Base-by-base conservation (phyloP, 345 rosid species). In the Hypericum androsaemum region DNA sequence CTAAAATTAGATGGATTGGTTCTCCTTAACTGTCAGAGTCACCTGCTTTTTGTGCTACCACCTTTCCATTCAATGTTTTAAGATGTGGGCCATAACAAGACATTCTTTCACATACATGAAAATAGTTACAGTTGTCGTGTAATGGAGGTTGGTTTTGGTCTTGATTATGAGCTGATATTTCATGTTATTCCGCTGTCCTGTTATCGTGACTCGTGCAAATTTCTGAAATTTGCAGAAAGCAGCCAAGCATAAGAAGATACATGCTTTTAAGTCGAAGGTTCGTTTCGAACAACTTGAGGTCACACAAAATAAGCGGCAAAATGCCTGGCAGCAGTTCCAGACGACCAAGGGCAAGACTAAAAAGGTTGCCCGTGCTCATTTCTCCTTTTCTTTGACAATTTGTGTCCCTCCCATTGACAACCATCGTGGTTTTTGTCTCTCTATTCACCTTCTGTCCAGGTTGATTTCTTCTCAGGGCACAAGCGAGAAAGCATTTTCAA, bases 301-400 rank as follows among this genome's bases (percentile, higher is more conserved):
- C 49, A 61, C 85, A 32, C 98, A 92, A 61, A 92, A 92, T 71
- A 92, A 92, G 77, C 75, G 86, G 53, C 95, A 88, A 65, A 88
- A 88, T 74, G 97, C 87, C 17, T 88, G 98, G 98, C 98, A 88
- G 74, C 97, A 92, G 80, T 88, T 92, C 71, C 98, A 92, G 71
- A 79, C 96, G 6, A 75, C 95, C 11, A 92, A 92, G 83, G 97
- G 95, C 73, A 85, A 76, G 80, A 73, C 88, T 44, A 88, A 88
- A 71, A 92, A 92, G 98, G 98, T 92, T 43, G 22, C 5, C 7
- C 41, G 28, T 40, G 37, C 8, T 35, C 11, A 7, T 12, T 50
- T 22, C 10, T 32, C 12, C 42, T 14, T 0, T 12, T 39, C 14
- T 7, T 13, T 3, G 3, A 5, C 6, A 32, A 10, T n/a, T n/a